Conservation (phyloP, 352 stramenopile genomes). For the Phytophthora fragariae region DNA sequence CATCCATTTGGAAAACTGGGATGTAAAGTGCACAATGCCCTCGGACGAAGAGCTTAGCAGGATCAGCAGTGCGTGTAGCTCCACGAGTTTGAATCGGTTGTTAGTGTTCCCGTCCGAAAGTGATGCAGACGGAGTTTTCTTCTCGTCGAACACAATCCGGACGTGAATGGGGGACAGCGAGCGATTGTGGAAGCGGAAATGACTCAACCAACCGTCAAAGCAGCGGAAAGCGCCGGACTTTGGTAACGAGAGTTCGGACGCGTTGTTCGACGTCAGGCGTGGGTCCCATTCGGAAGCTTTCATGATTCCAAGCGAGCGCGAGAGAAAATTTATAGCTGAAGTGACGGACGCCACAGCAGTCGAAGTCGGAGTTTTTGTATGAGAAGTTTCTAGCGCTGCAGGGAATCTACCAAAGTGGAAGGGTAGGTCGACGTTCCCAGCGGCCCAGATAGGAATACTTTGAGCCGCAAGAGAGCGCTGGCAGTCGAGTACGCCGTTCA, state of each 20-base stretch:
- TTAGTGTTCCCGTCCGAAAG: neutral
- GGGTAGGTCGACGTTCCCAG: slow-evolving; percentile 50
- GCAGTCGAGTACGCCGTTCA: slow-evolving; percentile 90
- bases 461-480: slow-evolving; percentile 70
- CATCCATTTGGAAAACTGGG: slow-evolving; percentile 58
- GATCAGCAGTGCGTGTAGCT: slow-evolving; percentile 53
- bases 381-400: neutral
- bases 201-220: slow-evolving; percentile 86
- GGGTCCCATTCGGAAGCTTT: slow-evolving; percentile 24
- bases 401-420: slow-evolving; percentile 63
- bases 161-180: slow-evolving; percentile 93
- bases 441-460: slow-evolving; percentile 37
- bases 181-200: slow-evolving; percentile 91
- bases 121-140: slow-evolving; percentile 29
- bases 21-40: slow-evolving; percentile 47
- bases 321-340: slow-evolving; percentile 32
- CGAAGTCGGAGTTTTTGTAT: neutral
- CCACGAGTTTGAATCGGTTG: slow-evolving; percentile 33
- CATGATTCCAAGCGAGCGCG: slow-evolving; percentile 27
- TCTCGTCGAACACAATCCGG: slow-evolving; percentile 90
- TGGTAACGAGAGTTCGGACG: neutral
- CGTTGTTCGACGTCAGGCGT: slow-evolving; percentile 21
- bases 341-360: neutral
- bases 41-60: slow-evolving; percentile 61
- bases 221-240: slow-evolving; percentile 40